These are phyloP conservation scores for Sonneratia alba DNA, from an alignment of 345 rosid species.

Conservation along the genomic window DNA sequence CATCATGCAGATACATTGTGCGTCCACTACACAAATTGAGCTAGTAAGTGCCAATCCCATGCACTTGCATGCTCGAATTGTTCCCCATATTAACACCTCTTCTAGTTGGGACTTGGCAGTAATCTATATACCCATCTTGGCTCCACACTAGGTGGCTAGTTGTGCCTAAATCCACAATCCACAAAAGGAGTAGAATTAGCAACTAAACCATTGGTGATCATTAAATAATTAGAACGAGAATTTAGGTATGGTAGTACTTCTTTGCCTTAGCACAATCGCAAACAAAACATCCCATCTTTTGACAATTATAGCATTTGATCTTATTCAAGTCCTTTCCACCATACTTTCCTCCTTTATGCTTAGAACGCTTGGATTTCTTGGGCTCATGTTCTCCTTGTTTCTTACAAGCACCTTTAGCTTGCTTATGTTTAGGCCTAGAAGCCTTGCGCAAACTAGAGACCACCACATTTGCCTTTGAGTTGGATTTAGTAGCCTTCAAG, in stretches of 20 bases:
- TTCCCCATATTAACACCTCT: no score
- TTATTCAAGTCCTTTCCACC: not conserved
- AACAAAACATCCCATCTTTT: not conserved
- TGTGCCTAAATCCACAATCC: not conserved
- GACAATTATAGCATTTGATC: not conserved
- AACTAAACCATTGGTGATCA: not conserved
- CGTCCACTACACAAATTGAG: not conserved
- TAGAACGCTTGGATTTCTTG: not conserved
- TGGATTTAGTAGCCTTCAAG: not conserved
- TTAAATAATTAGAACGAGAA: no score
- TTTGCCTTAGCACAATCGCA: not conserved
- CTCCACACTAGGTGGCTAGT: not conserved
- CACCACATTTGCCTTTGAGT: not conserved
- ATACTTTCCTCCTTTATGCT: not conserved
- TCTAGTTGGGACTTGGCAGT: no score
- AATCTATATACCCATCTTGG: not conserved
- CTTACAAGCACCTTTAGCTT: not conserved
- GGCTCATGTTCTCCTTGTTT: not conserved
- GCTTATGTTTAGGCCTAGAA: no score
- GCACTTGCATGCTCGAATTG: not conserved
- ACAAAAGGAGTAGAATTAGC: not conserved
- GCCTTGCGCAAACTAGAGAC: not conserved
- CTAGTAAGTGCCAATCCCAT: not conserved
- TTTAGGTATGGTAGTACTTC: no score
- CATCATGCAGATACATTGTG: not conserved